Percentiles rank a stretch among this genome's conserved stretches.
phyloP scores from a whole-genome alignment of 208 protist genomes.

The Leishmania amazonensis region DNA sequence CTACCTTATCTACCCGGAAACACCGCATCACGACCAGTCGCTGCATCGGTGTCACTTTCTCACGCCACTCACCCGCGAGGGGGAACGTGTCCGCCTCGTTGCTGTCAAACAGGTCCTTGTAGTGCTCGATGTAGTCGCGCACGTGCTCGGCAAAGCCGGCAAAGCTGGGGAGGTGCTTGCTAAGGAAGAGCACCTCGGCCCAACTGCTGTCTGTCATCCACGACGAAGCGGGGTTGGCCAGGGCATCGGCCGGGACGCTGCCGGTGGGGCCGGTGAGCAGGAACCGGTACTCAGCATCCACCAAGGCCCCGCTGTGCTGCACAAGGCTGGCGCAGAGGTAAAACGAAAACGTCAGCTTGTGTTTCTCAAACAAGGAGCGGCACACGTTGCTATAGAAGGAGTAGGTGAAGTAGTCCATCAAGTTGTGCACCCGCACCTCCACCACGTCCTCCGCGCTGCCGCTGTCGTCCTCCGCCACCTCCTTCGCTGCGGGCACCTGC shows the following conservation, averaged over 20 bases:
- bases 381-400: slow-evolving; percentile 98
- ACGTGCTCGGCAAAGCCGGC: slow-evolving; percentile 92
- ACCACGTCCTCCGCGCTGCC: slow-evolving; percentile 56
- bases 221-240: slow-evolving; percentile 86
- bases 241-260: slow-evolving; percentile 33
- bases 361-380: slow-evolving; percentile 97
- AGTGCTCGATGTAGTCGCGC: slow-evolving; percentile 66
- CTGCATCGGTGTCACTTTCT: slow-evolving; percentile 89
- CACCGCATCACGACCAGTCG: slow-evolving; percentile 94
- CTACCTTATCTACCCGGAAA: slow-evolving; percentile 97
- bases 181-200: slow-evolving; percentile 92
- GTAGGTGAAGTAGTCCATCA: slow-evolving; percentile 97
- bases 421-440: slow-evolving; percentile 78
- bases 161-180: slow-evolving; percentile 67
- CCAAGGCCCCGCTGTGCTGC: slow-evolving; percentile 71
- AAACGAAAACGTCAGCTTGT: slow-evolving; percentile 99
- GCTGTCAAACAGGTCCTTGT: slow-evolving; percentile 94
- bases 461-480: neutral
- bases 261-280: slow-evolving; percentile 90
- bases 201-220: slow-evolving; percentile 96
- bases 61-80: slow-evolving; percentile 85
- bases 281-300: slow-evolving; percentile 91
- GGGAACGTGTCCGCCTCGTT: slow-evolving; percentile 69
- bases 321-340: slow-evolving; percentile 93
- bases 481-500: slow-evolving; percentile 36